Evolutionary conservation across 768 basidiomycete species (phyloP).

Genomic region (Cystobasidium tubakii): DNA sequence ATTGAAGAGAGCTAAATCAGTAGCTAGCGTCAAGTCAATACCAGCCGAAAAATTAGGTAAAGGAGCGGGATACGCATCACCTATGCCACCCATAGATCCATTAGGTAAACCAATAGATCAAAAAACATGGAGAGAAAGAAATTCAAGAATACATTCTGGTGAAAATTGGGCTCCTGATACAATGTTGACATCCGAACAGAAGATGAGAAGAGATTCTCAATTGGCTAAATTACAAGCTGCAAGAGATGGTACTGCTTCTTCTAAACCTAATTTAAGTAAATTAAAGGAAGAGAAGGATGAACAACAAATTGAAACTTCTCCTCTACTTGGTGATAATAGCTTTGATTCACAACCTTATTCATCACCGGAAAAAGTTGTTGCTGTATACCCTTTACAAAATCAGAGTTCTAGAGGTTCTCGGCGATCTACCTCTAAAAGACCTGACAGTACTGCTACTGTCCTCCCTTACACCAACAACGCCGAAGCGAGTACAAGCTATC

Average conservation of each 20-base stretch:
- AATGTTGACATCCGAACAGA: constrained; percentile 15
- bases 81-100: constrained; percentile 29
- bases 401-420: background rate
- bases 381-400: background rate
- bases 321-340: constrained; percentile 14
- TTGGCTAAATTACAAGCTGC: constrained; percentile 18
- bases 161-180: background rate
- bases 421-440: background rate
- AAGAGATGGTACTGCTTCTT: constrained; percentile 8
- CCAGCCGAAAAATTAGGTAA: constrained; percentile 24
- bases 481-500: background rate
- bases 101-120: constrained; percentile 29
- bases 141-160: background rate
- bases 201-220: constrained; percentile 19
- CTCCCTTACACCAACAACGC: background rate
- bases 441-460: background rate
- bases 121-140: constrained; percentile 24
- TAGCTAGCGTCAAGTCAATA: constrained; percentile 17
- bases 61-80: constrained; percentile 34
- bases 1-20: constrained; percentile 4
- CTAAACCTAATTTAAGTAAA: constrained; percentile 18
- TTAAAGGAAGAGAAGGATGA: constrained; percentile 2
- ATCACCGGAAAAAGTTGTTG: background rate
- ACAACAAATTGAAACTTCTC: constrained; percentile 6
- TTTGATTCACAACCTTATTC: background rate